These are phyloP conservation scores for Ascochyta fabae DNA, from an alignment of 2,329 filamentous ascomycete species.

Conservation along the genomic window DNA sequence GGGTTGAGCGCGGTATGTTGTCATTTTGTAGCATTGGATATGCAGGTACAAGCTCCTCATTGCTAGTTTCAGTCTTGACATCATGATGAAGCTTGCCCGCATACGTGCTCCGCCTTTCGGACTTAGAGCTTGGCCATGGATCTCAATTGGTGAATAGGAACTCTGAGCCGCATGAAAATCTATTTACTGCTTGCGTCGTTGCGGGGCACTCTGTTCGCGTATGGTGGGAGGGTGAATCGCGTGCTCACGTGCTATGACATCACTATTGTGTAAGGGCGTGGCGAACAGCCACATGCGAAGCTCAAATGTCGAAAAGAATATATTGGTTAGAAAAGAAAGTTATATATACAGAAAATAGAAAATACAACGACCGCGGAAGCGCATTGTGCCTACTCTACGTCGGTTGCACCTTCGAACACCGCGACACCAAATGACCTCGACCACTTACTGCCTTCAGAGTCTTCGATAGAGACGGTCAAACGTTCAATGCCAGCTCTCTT, in stretches of 20 bases:
- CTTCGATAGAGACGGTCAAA: constrained; percentile 12
- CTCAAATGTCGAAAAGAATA: not conserved
- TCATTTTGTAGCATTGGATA: constrained; percentile 13
- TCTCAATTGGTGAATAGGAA: not conserved
- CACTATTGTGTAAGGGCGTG: not conserved
- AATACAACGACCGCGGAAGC: no score
- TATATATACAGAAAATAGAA: no score
- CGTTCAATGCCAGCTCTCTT: constrained; percentile 15
- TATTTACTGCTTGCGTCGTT: not conserved
- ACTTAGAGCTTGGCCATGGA: not conserved
- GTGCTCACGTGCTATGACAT: constrained; percentile 17
- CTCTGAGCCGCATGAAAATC: not conserved
- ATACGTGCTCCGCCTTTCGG: constrained; percentile 5
- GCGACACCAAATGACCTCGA: constrained; percentile 18
- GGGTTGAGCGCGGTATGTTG: not conserved
- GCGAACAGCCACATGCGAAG: not conserved
- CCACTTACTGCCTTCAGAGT: constrained; percentile 21
- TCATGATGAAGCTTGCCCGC: constrained; percentile 18
- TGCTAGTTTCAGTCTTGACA: constrained; percentile 16
- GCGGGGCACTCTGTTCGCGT: not conserved
- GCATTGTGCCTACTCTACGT: not conserved
- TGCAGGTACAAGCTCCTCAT: constrained; percentile 15
- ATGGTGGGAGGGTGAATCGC: not conserved
- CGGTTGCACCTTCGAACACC: constrained; percentile 18
- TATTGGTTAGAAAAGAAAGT: not conserved